phyloP scores from a whole-genome alignment of 2,329 filamentous ascomycete species.

The Cucurbitaria berberidis region DNA sequence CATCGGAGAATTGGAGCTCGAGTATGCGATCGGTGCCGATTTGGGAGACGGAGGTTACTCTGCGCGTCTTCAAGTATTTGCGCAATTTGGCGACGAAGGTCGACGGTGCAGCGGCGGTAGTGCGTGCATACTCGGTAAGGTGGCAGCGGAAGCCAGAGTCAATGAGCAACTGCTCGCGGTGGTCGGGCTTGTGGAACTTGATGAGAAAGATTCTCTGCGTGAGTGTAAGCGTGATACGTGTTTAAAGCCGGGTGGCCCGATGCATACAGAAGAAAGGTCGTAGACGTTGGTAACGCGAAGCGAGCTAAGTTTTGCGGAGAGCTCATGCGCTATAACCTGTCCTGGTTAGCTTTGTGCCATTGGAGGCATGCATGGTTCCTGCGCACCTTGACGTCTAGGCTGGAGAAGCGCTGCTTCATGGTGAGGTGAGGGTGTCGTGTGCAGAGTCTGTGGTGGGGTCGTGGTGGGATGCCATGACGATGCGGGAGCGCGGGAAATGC shows the following conservation, averaged over 20 bases:
- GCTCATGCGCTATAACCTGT: constrained; percentile 92
- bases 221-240: constrained; percentile 8
- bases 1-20: constrained; percentile 91
- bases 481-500: constrained; percentile 19
- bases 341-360: constrained; percentile 8
- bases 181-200: constrained; percentile 90
- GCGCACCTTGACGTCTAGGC: constrained; percentile 73
- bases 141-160: constrained; percentile 97
- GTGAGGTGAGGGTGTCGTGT: constrained; percentile 38
- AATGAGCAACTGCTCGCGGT: constrained; percentile 87
- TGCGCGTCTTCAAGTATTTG: constrained; percentile 85
- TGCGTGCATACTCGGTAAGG: constrained; percentile 86
- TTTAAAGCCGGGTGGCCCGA: neutral
- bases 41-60: constrained; percentile 81
- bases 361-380: neutral
- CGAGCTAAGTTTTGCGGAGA: constrained; percentile 74
- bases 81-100: constrained; percentile 83
- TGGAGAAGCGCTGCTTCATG: constrained; percentile 83
- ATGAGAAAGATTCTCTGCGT: constrained; percentile 83
- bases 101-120: constrained; percentile 83
- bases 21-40: constrained; percentile 93
- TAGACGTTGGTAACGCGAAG: constrained; percentile 93
- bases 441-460: constrained; percentile 38
- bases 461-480: constrained; percentile 40
- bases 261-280: constrained; percentile 78